A percentile compares a stretch with the other conserved stretches of the same genome.
phyloP scores from a whole-genome alignment of 192 early-diverging fungal genomes.

The Radiomyces spectabilis region DNA sequence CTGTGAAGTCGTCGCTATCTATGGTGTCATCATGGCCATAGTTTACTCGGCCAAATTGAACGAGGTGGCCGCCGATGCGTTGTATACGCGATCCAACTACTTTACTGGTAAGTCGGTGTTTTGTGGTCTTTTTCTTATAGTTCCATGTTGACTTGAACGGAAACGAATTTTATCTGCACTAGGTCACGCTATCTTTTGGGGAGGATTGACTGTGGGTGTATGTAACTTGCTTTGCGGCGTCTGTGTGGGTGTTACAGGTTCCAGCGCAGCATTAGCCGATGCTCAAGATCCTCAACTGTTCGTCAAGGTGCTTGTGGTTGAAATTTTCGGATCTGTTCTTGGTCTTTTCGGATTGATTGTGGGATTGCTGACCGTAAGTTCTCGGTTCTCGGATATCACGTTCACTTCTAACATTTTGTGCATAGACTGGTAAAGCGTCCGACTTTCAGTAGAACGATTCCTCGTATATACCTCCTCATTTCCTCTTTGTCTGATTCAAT shows the following conservation, averaged over 20 bases:
- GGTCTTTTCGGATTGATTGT: constrained; percentile 97
- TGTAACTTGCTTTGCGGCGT: constrained; percentile 92
- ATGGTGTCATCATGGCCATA: constrained; percentile 98
- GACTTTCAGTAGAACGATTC: constrained; percentile 22
- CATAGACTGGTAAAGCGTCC: constrained; percentile 29
- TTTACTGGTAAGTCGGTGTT: constrained; percentile 58
- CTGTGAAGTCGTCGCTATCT: constrained; percentile 99
- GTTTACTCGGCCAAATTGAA: constrained; percentile 86
- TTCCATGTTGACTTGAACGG: neutral
- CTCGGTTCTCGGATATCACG: too few species aligned
- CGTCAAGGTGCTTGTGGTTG: constrained; percentile 96
- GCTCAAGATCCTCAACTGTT: constrained; percentile 91
- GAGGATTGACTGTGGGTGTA: constrained; percentile 89
- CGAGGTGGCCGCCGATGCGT: constrained; percentile 33
- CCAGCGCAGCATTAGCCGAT: constrained; percentile 91
- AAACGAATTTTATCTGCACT: neutral
- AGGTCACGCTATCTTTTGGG: constrained; percentile 95
- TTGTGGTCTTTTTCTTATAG: neutral
- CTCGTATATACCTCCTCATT: neutral
- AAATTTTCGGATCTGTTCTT: constrained; percentile 94
- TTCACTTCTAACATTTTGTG: too few species aligned
- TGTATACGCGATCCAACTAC: constrained; percentile 55
- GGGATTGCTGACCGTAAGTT: constrained; percentile 70
- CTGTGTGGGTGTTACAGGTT: constrained; percentile 87
- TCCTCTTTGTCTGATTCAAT: too few species aligned